These are phyloP conservation scores for Fistulinella prunicolor DNA, from an alignment of 768 basidiomycete species.

Conservation along the genomic window DNA sequence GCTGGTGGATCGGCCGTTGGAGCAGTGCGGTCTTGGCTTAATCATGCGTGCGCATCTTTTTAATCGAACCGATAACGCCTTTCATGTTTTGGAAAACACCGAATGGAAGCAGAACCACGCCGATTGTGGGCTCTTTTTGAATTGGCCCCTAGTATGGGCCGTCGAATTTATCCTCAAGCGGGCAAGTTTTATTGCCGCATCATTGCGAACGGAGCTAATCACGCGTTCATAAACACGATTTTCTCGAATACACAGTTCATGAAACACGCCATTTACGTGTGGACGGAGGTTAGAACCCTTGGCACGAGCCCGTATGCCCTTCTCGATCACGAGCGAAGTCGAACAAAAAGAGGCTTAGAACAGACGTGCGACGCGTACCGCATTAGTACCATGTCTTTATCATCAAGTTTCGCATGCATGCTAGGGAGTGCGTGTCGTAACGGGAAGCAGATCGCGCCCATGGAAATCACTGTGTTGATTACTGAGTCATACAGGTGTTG, in stretches of 20 bases:
- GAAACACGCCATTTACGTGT: constrained; percentile 16
- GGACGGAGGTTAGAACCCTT: background rate
- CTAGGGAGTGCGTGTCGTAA: too few relatives aligned
- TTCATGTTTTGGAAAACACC: background rate
- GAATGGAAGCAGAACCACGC: background rate
- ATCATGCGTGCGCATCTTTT: background rate
- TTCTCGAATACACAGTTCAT: background rate
- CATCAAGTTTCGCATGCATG: too few relatives aligned
- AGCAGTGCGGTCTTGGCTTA: background rate
- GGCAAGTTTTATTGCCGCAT: too few relatives aligned
- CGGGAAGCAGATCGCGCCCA: constrained; percentile 6
- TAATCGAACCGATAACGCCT: constrained; percentile 4
- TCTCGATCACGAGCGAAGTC: background rate
- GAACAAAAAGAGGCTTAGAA: background rate
- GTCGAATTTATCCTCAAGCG: background rate
- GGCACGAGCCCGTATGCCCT: too few relatives aligned
- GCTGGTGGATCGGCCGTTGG: constrained; percentile 64
- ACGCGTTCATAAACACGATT: background rate
- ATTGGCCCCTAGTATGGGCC: too few relatives aligned
- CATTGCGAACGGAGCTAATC: background rate
- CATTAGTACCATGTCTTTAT: too few relatives aligned
- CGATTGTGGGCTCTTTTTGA: background rate
- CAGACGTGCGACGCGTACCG: background rate
- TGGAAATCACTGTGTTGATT: constrained; percentile 1
- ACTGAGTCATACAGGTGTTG: too few relatives aligned